Evolutionary conservation across 2,329 filamentous ascomycete genomes (phyloP), one percentile per base, ranked within the genome.

Genomic region (Microcyclospora tardicrescens): DNA sequence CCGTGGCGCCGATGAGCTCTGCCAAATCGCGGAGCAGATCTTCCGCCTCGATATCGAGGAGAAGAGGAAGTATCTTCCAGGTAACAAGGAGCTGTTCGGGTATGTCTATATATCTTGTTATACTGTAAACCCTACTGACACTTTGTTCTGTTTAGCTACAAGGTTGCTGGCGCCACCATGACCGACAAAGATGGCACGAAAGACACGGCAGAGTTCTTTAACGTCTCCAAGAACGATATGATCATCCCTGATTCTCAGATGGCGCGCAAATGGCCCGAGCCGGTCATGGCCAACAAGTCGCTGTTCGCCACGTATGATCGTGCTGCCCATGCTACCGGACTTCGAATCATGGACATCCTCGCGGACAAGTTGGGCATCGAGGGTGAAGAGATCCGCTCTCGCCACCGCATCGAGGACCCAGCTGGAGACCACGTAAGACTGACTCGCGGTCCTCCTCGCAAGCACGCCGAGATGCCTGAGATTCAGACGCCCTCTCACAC

Each of bases 121-220:
- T n/a, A 5, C 33, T 24, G 12, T 13, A 9, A 5, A 4, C 19
- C 11, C 35, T 32, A 27, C 28, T 34, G 12, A n/a, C 34, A 32
- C 10, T 11, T n/a, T 8, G 10, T 12, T 9, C 31, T 38, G 16
- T 2, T 8, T 33, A 54, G 52, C 24, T 58, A 58, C 44, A 58
- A 58, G 37, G 39, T 61, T 0, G 63, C 62, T 33, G 70, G 71
- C 3, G 61, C 58, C 12, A 63, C 61, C 11, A 53, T 67, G 6
- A 58, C 69, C 10, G 71, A 75, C 48, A 60, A 57, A 27, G 44
- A 61, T 28, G 68, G 69, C 4, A 72, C 67, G 8, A 53, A 58
- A 28, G 71, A 74, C 45, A 60, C 64, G n/a, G 70, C 70, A 38
- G 69, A 74, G 45, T 72, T 74, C 45, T 73, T 73, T 53, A 73